Evolutionary conservation across 352 stramenopile species (phyloP).

Genomic region (Phytophthora podocarpi): DNA sequence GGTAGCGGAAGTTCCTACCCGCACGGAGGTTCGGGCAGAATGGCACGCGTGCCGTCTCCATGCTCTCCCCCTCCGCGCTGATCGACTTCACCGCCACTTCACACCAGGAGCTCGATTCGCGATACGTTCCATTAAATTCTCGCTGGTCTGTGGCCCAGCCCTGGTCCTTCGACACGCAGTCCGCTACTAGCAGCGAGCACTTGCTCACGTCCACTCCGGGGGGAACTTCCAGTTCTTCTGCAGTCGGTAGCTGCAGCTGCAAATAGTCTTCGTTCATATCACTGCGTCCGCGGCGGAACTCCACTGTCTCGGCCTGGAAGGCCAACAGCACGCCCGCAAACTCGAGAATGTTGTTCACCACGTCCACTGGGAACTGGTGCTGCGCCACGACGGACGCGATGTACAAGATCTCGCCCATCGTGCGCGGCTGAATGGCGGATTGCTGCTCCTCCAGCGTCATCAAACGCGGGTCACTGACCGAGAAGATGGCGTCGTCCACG

Average conservation of each 20-base stretch:
- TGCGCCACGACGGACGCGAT: conserved; percentile 46
- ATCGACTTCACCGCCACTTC: conserved; percentile 56
- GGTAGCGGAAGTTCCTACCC: conserved; percentile 48
- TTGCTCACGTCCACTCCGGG: conserved; percentile 42
- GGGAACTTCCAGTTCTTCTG: conserved; percentile 41
- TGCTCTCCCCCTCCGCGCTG: conserved; percentile 8
- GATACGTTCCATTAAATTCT: conserved; percentile 65
- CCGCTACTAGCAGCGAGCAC: conserved; percentile 51
- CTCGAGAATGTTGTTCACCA: conserved; percentile 54
- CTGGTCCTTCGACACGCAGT: conserved; percentile 74
- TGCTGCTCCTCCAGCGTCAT: conserved; percentile 31
- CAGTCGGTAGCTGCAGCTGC: conserved; percentile 42
- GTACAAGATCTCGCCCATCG: conserved; percentile 46
- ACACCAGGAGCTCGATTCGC: conserved; percentile 61
- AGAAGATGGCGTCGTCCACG: conserved; percentile 37
- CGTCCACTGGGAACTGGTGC: conserved; percentile 39
- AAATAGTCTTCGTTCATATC: conserved; percentile 73
- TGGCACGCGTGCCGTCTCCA: conserved; percentile 29
- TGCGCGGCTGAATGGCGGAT: conserved; percentile 17
- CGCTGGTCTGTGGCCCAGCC: conserved; percentile 60
- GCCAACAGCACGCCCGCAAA: conserved; percentile 58
- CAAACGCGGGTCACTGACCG: conserved; percentile 14
- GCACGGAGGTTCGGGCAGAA: conserved; percentile 66
- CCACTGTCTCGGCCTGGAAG: conserved; percentile 47
- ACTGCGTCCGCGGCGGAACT: conserved; percentile 27